Evolutionary conservation across 805 yeast genomes (phyloP), one percentile per base, ranked within the genome.

Genomic region (Vanderwaltozyma yarrowii): DNA sequence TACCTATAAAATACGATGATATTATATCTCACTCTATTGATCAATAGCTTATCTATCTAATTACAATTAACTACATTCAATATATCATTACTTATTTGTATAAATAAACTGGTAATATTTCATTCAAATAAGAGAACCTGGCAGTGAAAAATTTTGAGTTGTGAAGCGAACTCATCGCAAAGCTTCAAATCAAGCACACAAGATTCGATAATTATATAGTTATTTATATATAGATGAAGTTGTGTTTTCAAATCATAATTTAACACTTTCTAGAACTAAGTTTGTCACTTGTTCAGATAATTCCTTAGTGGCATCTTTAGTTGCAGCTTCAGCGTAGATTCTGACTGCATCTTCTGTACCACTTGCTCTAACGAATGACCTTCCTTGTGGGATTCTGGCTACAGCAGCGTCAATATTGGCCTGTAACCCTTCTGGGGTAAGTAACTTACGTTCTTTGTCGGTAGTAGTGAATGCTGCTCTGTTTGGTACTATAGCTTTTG

Each of bases 261-360:
- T 23, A 5, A 30, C 34, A 23, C 25, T 23, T 19, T 37, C 33
- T 9, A 44, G 12, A 16, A 71, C 71, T 9, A 69, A 45, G 19
- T 53, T 56, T 32, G 61, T 57, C 2, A 74, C 74, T 18, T 50
- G 50, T 3, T 52, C 42, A 2, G 73, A 65, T 30, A 81, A 61
- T 27, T 60, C 58, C 16, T 65, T 70, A 20, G 78, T 76, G 18
- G 70, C 70, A 10, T 58, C 62, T 30, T 50, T 51, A 0, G 75
- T 70, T 2, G 65, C 67, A 0, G 96, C 95, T 60, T 92, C 98
- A 1, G 95, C 92, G 49, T 92, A 92, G 6, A 92, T 85, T 50
- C 98, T 74, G 2, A 92, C 96, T 0, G 96, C 97, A 59, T 92
- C 94, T 59, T 92, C 98, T 1, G 98, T 92, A 12, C 98, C 98